These are phyloP conservation scores for Rhododendron vialii DNA, from an alignment of 148 eudicot species.

Conservation along the genomic window DNA sequence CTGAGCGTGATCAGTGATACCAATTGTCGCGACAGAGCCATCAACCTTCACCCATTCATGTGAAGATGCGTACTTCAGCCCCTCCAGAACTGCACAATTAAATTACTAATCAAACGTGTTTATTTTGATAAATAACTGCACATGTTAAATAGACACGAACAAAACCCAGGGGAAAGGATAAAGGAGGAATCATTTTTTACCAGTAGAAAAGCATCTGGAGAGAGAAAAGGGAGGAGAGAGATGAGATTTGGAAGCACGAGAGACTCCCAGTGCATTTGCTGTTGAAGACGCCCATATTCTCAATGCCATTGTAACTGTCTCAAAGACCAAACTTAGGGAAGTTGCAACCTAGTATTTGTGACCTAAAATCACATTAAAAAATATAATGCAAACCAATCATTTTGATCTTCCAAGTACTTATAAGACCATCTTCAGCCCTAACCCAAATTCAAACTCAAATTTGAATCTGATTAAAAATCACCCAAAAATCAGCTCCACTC, in stretches of 20 bases:
- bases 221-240: slow-evolving; percentile 54
- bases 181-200: slow-evolving; percentile 26
- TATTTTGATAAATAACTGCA: not conserved
- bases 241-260: slow-evolving; percentile 42
- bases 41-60: slow-evolving; percentile 98
- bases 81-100: slow-evolving; percentile 75
- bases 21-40: slow-evolving; percentile 87
- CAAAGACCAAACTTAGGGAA: too few relatives aligned
- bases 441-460: too few relatives aligned
- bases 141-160: too few relatives aligned
- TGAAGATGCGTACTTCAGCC: slow-evolving; percentile 70
- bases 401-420: too few relatives aligned
- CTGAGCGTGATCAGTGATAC: slow-evolving; percentile 98
- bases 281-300: slow-evolving; percentile 98
- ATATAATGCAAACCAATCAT: too few relatives aligned
- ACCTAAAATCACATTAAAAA: too few relatives aligned
- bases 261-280: slow-evolving; percentile 68
- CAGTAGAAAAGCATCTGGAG: slow-evolving; percentile 80
- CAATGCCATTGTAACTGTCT: slow-evolving; percentile 49
- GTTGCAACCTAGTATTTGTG: too few relatives aligned
- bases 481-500: too few relatives aligned
- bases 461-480: too few relatives aligned
- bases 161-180: not conserved
- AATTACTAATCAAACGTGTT: not conserved
- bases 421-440: too few relatives aligned